Percentiles rank a stretch among this genome's conserved stretches.
Evolutionary conservation across 2,329 filamentous ascomycete genomes (phyloP).

Genomic region (Chaetomiaceae sp.): DNA sequence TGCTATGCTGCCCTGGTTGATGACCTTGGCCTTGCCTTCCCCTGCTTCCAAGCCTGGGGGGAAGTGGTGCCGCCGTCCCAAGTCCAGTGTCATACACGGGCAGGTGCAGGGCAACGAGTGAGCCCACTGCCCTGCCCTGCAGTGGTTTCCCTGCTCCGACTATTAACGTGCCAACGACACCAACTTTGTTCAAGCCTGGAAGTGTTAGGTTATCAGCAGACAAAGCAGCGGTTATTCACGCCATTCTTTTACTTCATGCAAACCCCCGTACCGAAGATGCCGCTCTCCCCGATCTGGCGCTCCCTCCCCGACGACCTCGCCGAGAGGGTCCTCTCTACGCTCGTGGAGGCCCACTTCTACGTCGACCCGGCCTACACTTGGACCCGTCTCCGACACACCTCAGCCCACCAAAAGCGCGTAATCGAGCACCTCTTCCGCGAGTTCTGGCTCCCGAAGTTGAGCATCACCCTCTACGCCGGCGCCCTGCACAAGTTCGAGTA

Average conservation of each 20-base stretch:
- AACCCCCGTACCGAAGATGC: background rate
- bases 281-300: background rate
- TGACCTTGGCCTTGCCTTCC: no score
- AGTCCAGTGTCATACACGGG: no score
- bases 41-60: no score
- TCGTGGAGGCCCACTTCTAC: background rate
- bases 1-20: no score
- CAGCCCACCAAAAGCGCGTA: background rate
- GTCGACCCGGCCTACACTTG: constrained; percentile 13
- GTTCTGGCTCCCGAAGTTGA: constrained; percentile 9
- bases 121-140: no score
- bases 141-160: background rate
- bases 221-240: no score
- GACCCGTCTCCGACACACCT: constrained; percentile 2
- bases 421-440: constrained; percentile 1
- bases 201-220: no score
- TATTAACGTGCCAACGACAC: background rate
- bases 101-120: no score
- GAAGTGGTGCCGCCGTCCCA: no score
- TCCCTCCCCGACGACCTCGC: background rate
- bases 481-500: background rate
- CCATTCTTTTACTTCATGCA: no score
- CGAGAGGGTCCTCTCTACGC: background rate
- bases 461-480: constrained; percentile 8
- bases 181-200: no score